These are phyloP conservation scores for Golubevia sp. DNA, from an alignment of 1,284 basidiomycete genomes.

Conservation along the genomic window DNA sequence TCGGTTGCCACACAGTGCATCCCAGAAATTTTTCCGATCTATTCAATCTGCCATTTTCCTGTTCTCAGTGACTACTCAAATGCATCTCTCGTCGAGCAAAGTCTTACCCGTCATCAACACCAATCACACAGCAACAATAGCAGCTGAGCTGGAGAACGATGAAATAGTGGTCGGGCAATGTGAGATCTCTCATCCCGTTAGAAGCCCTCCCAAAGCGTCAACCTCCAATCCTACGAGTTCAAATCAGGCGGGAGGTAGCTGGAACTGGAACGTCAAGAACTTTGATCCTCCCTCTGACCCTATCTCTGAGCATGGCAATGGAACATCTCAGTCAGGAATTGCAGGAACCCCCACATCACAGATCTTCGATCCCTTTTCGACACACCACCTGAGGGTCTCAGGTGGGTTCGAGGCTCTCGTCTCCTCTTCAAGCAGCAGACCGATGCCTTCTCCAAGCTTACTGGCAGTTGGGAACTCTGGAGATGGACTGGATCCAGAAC, in stretches of 20 bases:
- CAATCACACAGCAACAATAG: constrained; percentile 95
- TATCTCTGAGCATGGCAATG: constrained; percentile 5
- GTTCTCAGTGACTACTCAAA: constrained; percentile 86
- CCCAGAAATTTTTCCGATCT: constrained; percentile 48
- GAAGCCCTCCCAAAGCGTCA: too few relatives aligned
- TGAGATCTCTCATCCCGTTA: constrained; percentile 90
- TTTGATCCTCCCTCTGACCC: constrained; percentile 19
- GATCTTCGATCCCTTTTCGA: constrained; percentile 34
- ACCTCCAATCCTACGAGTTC: constrained; percentile 47
- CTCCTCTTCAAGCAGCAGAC: too few relatives aligned
- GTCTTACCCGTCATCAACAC: constrained; percentile 89
- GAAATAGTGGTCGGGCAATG: constrained; percentile 87
- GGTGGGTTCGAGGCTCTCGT: too few relatives aligned
- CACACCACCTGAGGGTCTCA: not conserved
- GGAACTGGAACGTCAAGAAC: too few relatives aligned
- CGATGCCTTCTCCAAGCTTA: not conserved
- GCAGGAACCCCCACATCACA: constrained; percentile 24
- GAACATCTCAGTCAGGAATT: too few relatives aligned
- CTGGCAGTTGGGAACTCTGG: constrained; percentile 33
- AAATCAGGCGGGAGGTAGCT: constrained; percentile 21
- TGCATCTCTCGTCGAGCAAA: constrained; percentile 65
- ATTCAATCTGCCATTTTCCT: constrained; percentile 87
- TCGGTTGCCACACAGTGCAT: constrained; percentile 36
- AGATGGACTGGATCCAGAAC: constrained; percentile 37
- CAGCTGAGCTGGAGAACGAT: constrained; percentile 84